Conservation (phyloP, 345 rosid species). For the Populus ilicifolia region DNA sequence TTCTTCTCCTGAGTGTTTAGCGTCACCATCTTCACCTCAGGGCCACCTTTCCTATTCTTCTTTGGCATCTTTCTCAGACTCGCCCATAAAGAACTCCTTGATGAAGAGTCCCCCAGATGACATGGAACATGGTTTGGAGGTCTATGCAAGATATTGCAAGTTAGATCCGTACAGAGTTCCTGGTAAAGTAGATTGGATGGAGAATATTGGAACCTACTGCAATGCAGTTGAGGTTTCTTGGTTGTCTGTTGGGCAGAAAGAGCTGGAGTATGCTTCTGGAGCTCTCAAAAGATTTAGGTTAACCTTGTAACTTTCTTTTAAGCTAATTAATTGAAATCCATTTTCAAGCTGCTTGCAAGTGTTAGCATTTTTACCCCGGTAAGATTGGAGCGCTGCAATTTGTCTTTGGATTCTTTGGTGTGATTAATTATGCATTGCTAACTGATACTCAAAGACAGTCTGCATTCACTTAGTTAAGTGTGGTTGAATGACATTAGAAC, state of each 20-base stretch:
- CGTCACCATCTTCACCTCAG: conserved; percentile 67
- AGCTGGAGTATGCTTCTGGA: conserved; percentile 87
- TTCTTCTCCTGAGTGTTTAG: conserved; percentile 42
- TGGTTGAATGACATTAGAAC: not conserved
- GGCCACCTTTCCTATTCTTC: conserved; percentile 80
- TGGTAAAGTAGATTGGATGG: conserved; percentile 84
- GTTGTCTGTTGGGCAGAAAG: conserved; percentile 95
- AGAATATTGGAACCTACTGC: conserved; percentile 61
- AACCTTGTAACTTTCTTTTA: not conserved
- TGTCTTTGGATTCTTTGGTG: not conserved
- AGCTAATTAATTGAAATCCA: not conserved
- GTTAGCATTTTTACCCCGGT: not conserved
- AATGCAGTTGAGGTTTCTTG: conserved; percentile 78
- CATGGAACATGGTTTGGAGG: conserved; percentile 41
- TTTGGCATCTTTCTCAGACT: conserved; percentile 65
- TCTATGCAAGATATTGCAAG: conserved; percentile 52
- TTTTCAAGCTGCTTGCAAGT: not conserved
- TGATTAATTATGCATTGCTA: not conserved
- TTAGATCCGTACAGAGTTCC: conserved; percentile 79
- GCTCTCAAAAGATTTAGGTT: conserved; percentile 89
- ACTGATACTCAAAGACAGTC: not conserved
- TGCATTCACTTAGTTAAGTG: not conserved
- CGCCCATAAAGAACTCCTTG: conserved; percentile 40
- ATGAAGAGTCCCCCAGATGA: conserved; percentile 73
- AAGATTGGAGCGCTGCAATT: not conserved